These are phyloP conservation scores for Jaenimonas drosophilae DNA, from an alignment of 208 protist genomes.

Conservation along the genomic window DNA sequence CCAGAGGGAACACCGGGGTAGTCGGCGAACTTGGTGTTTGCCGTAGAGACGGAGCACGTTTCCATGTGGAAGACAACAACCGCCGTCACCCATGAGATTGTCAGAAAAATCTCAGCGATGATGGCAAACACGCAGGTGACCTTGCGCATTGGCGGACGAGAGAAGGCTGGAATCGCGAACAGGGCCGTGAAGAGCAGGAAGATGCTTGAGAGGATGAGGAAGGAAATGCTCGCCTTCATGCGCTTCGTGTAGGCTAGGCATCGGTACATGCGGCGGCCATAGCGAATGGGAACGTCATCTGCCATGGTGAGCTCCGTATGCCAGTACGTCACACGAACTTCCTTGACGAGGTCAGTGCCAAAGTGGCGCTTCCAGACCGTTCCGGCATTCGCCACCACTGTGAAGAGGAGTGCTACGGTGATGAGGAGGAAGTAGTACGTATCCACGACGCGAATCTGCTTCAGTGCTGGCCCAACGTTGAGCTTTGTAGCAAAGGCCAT, in stretches of 20 bases:
- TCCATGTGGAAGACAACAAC: conserved; percentile 30
- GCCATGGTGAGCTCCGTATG: conserved; percentile 40
- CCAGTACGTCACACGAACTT: conserved; percentile 56
- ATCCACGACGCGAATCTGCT: conserved; percentile 37
- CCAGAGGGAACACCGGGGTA: conserved; percentile 45
- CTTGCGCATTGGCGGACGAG: conserved; percentile 21
- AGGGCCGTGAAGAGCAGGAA: conserved; percentile 20
- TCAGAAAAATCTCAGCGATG: conserved; percentile 21
- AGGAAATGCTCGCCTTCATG: conserved; percentile 49
- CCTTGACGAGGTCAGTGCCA: conserved; percentile 15
- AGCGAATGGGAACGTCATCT: conserved; percentile 27
- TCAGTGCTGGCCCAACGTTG: conserved; percentile 41
- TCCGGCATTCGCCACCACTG: conserved; percentile 24
- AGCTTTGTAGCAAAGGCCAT: conserved; percentile 27
- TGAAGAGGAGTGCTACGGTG: conserved; percentile 18
- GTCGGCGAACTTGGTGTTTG: conserved; percentile 4
- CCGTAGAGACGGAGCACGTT: conserved; percentile 10
- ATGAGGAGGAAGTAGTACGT: conserved; percentile 31
- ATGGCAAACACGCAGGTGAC: conserved; percentile 19
- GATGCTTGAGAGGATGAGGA: conserved; percentile 36
- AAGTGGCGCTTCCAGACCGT: conserved; percentile 49
- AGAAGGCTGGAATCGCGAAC: conserved; percentile 26
- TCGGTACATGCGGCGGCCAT: conserved; percentile 27
- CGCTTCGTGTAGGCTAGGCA: conserved; percentile 38
- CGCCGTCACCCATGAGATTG: conserved; percentile 35